Conservation (phyloP, 331 rosid genomes). For the Erythrophleum ivorense region DNA sequence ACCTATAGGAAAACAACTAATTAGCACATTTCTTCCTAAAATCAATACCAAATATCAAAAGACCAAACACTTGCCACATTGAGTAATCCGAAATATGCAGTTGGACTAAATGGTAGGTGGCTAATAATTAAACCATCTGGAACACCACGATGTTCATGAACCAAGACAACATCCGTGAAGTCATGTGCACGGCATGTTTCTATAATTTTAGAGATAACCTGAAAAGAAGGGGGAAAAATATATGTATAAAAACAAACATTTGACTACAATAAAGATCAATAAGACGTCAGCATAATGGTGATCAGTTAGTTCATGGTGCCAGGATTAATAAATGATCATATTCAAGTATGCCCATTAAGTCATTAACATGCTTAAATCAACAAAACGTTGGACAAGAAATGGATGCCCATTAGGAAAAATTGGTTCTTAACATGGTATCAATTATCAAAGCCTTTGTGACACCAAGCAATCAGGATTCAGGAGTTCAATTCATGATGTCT, state of each 20-base stretch:
- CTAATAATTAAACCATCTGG: constrained; percentile 89
- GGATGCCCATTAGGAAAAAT: background rate
- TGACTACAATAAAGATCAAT: background rate
- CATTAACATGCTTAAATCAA: constrained; percentile 11
- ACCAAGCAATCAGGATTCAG: background rate
- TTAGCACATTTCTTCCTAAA: constrained; percentile 32
- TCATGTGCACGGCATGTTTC: constrained; percentile 89
- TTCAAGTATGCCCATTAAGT: background rate
- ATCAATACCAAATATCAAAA: constrained; percentile 5
- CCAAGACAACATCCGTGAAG: constrained; percentile 82
- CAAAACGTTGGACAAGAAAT: constrained; percentile 20
- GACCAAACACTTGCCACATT: constrained; percentile 74
- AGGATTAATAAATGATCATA: background rate
- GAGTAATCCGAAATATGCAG: constrained; percentile 86
- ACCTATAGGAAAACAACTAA: constrained; percentile 56
- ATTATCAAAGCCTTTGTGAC: background rate
- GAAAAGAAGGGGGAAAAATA: constrained; percentile 36
- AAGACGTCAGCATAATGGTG: background rate
- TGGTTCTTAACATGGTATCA: background rate
- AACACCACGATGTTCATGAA: constrained; percentile 95
- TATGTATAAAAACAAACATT: background rate
- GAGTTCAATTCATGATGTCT: background rate
- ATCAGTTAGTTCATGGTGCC: constrained; percentile 5
- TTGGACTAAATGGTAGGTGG: constrained; percentile 93
- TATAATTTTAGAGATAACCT: constrained; percentile 91